phyloP scores from a whole-genome alignment of 2,329 filamentous ascomycete species.

The Nigrospora oryzae region DNA sequence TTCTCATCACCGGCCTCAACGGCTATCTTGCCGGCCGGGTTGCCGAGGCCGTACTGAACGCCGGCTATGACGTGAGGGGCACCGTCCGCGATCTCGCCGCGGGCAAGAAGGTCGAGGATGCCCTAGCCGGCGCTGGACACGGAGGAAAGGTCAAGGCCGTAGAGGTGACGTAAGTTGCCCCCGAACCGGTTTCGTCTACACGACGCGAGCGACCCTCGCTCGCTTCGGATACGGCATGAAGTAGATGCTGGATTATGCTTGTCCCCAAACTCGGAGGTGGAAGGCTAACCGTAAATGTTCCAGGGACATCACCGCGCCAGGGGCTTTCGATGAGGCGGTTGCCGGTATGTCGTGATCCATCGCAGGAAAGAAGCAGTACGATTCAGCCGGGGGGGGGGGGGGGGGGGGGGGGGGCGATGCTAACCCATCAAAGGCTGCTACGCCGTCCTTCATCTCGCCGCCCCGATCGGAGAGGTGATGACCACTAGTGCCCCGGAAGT shows the following conservation, averaged over 20 bases:
- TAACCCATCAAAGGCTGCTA: slow-evolving; percentile 11
- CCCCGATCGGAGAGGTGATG: slow-evolving; percentile 13
- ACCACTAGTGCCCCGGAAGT: slow-evolving; percentile 12
- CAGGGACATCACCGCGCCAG: slow-evolving; percentile 10
- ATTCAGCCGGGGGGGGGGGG: too few species aligned
- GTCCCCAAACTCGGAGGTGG: too few species aligned
- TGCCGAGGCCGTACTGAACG: slow-evolving; percentile 12
- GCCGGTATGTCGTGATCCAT: slow-evolving; percentile 7
- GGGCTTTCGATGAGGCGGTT: slow-evolving; percentile 13
- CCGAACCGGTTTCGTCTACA: too few species aligned
- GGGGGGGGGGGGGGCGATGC: too few species aligned
- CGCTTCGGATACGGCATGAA: too few species aligned
- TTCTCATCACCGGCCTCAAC: slow-evolving; percentile 21
- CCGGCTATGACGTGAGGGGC: slow-evolving; percentile 17
- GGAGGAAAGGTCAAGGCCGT: slow-evolving; percentile 14
- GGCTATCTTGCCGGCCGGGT: slow-evolving; percentile 19
- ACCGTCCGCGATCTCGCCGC: slow-evolving; percentile 15
- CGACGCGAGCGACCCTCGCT: too few species aligned
- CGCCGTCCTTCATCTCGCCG: slow-evolving; percentile 17
- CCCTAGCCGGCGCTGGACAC: slow-evolving; percentile 12
- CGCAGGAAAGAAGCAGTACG: neutral
- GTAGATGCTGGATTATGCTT: too few species aligned
- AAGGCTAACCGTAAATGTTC: too few species aligned
- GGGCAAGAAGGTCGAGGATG: slow-evolving; percentile 14
- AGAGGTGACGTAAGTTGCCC: slow-evolving; percentile 6